A percentile compares a stretch with the other conserved stretches of the same genome.
Conservation (phyloP, 768 basidiomycete genomes). For the Pleurotus salmoneostramineus region DNA sequence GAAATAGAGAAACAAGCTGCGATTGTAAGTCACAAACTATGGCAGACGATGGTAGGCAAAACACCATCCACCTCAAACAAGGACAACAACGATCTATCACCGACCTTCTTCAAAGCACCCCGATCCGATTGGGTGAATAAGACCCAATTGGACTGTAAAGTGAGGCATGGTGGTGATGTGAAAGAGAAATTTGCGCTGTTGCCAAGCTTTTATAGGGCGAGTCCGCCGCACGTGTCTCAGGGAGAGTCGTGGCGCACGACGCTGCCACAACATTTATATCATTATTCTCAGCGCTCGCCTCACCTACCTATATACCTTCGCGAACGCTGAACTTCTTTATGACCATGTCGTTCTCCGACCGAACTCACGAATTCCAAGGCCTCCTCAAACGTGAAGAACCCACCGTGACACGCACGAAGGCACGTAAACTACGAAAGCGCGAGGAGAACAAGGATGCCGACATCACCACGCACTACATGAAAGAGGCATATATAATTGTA, state of each 20-base stretch:
- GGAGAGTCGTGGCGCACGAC: too few relatives aligned
- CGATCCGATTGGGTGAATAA: too few relatives aligned
- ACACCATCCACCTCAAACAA: constrained; percentile 75
- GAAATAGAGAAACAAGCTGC: constrained; percentile 1
- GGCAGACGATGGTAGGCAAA: constrained; percentile 48
- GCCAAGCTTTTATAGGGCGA: too few relatives aligned
- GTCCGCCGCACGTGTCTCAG: too few relatives aligned
- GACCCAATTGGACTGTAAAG: too few relatives aligned
- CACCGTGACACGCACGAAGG: constrained; percentile 34
- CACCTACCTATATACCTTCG: neutral
- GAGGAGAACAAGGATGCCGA: constrained; percentile 24
- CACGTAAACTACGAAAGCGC: constrained; percentile 2
- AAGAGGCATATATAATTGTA: constrained; percentile 75
- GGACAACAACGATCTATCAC: constrained; percentile 37
- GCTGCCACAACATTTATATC: too few relatives aligned
- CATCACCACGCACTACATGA: constrained; percentile 60
- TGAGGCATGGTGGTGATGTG: neutral
- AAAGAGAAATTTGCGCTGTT: too few relatives aligned
- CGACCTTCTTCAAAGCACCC: constrained; percentile 6
- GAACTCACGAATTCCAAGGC: constrained; percentile 60
- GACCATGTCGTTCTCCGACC: constrained; percentile 53
- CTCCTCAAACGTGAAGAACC: constrained; percentile 39
- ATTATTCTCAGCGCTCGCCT: too few relatives aligned
- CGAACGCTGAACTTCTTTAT: neutral
- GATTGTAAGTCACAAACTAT: constrained; percentile 48